Evolutionary conservation across 495 filamentous ascomycete genomes (phyloP).

Genomic region (Pyrenopolyporus hunteri): DNA sequence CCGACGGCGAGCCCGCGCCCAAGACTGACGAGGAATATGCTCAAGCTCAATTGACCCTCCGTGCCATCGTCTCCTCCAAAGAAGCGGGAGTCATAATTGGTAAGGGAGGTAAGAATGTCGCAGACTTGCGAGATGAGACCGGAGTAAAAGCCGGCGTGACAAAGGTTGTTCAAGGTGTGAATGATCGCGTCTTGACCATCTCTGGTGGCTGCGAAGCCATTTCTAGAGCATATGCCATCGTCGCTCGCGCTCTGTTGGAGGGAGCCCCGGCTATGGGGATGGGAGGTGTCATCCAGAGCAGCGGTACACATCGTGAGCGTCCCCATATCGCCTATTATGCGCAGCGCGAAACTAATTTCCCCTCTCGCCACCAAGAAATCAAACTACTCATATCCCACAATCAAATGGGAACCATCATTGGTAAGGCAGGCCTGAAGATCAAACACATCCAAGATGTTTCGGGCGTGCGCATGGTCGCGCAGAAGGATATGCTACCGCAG

Average conservation of each 20-base stretch:
- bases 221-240: slow-evolving; percentile 89
- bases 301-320: slow-evolving; percentile 90
- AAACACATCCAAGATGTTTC: slow-evolving; percentile 99
- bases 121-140: slow-evolving; percentile 94
- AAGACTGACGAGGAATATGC: slow-evolving; percentile 97
- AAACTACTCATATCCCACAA: slow-evolving; percentile 98
- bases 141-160: slow-evolving; percentile 97
- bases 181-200: slow-evolving; percentile 95
- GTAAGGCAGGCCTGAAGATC: slow-evolving; percentile 94
- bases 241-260: slow-evolving; percentile 87
- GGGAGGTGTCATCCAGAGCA: slow-evolving; percentile 82
- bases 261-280: slow-evolving; percentile 94
- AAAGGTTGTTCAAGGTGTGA: slow-evolving; percentile 96
- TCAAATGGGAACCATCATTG: slow-evolving; percentile 99
- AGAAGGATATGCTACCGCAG: slow-evolving; percentile 99
- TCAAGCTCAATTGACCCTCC: slow-evolving; percentile 84
- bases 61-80: slow-evolving; percentile 97
- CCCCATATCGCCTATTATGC: neutral
- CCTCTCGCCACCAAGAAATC: slow-evolving; percentile 65
- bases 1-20: slow-evolving; percentile 71
- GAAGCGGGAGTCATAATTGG: slow-evolving; percentile 98
- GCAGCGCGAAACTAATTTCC: slow-evolving; percentile 31
- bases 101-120: slow-evolving; percentile 97
- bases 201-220: slow-evolving; percentile 85
- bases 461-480: slow-evolving; percentile 96